These are phyloP conservation scores for Lasiosphaeris hirsuta DNA, from an alignment of 495 filamentous ascomycete species.

Conservation along the genomic window DNA sequence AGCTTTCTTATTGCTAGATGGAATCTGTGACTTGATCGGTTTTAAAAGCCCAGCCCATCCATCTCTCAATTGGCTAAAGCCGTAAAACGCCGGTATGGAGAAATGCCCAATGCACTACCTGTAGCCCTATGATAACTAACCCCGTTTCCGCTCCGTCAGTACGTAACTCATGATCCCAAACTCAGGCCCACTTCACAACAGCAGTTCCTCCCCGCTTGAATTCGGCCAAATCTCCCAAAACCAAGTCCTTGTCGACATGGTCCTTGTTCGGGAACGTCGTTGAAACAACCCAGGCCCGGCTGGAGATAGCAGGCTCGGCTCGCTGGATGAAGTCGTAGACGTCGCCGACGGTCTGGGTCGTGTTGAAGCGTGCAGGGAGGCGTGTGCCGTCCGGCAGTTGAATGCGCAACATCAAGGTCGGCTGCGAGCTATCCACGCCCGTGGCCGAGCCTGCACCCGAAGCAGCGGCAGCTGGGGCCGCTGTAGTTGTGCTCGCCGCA, in stretches of 20 bases:
- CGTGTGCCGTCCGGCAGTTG: slow-evolving; percentile 88
- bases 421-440: slow-evolving; percentile 70
- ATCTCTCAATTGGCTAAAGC: too few species aligned
- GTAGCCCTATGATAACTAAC: too few species aligned
- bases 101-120: too few species aligned
- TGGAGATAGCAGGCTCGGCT: slow-evolving; percentile 55
- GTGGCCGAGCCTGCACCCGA: slow-evolving; percentile 40
- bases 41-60: too few species aligned
- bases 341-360: slow-evolving; percentile 83
- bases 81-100: too few species aligned
- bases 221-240: slow-evolving; percentile 73
- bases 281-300: slow-evolving; percentile 74
- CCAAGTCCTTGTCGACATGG: slow-evolving; percentile 65
- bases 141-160: neutral
- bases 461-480: slow-evolving; percentile 32
- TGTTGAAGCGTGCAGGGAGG: slow-evolving; percentile 85
- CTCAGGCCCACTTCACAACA: slow-evolving; percentile 80
- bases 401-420: slow-evolving; percentile 76
- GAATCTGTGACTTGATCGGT: too few species aligned
- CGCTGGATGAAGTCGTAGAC: slow-evolving; percentile 81
- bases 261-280: slow-evolving; percentile 97
- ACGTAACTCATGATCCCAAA: neutral
- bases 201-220: slow-evolving; percentile 78
- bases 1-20: neutral
- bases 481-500: slow-evolving; percentile 37